Percentiles rank a stretch among this genome's conserved stretches.
Evolutionary conservation across 176 grass and related monocot species (phyloP).

Genomic region (Aegilops speltoides): DNA sequence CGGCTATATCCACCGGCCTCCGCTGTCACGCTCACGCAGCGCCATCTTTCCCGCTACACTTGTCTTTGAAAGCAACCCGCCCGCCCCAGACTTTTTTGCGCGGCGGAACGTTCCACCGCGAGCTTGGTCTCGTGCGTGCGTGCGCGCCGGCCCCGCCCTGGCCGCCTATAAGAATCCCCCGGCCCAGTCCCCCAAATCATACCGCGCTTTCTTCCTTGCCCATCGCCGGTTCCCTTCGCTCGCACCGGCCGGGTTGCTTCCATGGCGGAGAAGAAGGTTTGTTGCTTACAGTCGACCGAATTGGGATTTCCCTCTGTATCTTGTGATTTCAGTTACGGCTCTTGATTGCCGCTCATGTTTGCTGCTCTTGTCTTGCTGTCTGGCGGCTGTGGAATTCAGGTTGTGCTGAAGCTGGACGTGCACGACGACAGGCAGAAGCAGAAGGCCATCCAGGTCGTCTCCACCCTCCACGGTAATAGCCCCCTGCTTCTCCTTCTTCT

Average conservation of each 20-base stretch:
- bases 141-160: too few species aligned
- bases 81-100: too few species aligned
- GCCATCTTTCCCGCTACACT: too few species aligned
- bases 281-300: neutral
- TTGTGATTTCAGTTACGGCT: neutral
- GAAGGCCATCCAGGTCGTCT: slow-evolving; percentile 67
- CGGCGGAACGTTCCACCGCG: too few species aligned
- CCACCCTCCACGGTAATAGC: slow-evolving; percentile 42
- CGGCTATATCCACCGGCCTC: too few species aligned
- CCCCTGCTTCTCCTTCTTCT: neutral
- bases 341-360: too few species aligned
- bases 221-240: neutral
- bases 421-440: slow-evolving; percentile 82
- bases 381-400: neutral
- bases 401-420: slow-evolving; percentile 78
- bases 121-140: too few species aligned
- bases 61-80: too few species aligned
- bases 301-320: neutral
- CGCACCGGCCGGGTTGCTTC: neutral
- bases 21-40: too few species aligned
- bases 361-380: neutral
- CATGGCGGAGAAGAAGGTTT: neutral
- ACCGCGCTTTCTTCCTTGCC: too few species aligned
- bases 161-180: too few species aligned
- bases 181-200: too few species aligned